Conservation (phyloP, 805 yeast species). For the Candida golubevii region DNA sequence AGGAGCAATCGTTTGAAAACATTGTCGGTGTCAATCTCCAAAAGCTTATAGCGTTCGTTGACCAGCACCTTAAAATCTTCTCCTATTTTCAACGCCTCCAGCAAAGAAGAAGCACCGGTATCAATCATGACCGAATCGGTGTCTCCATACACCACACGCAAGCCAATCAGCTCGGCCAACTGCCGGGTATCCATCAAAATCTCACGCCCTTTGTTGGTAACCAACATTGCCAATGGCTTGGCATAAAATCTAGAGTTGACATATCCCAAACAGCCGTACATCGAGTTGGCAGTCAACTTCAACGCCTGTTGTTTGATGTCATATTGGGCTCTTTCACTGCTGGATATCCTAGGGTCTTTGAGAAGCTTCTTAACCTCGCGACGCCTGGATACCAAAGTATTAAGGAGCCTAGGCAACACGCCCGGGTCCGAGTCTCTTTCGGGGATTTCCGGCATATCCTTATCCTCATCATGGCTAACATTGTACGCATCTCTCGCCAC, state of each 20-base stretch:
- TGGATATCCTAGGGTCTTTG: conserved; percentile 65
- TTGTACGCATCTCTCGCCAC: conserved; percentile 62
- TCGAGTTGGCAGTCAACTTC: conserved; percentile 96
- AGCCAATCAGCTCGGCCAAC: conserved; percentile 77
- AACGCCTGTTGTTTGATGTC: conserved; percentile 95
- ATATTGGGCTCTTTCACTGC: conserved; percentile 71
- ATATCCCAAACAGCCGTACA: conserved; percentile 98
- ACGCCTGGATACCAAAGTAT: conserved; percentile 84
- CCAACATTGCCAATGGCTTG: conserved; percentile 91
- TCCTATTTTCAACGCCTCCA: conserved; percentile 79
- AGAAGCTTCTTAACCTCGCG: conserved; percentile 84
- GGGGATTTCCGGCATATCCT: conserved; percentile 67
- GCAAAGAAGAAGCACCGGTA: conserved; percentile 65
- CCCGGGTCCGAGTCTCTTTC: conserved; percentile 58
- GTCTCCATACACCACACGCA: conserved; percentile 94
- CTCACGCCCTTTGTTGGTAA: conserved; percentile 93
- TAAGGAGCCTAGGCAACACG: conserved; percentile 79
- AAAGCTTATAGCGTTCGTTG: conserved; percentile 78
- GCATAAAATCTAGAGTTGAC: conserved; percentile 92
- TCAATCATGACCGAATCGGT: conserved; percentile 99
- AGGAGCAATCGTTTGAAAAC: conserved; percentile 79
- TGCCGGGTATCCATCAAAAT: conserved; percentile 89
- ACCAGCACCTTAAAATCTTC: conserved; percentile 78
- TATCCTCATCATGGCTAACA: conserved; percentile 45
- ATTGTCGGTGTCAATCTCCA: conserved; percentile 94